Base-by-base conservation (phyloP, 352 stramenopile species). In the Pythium coloratum region DNA sequence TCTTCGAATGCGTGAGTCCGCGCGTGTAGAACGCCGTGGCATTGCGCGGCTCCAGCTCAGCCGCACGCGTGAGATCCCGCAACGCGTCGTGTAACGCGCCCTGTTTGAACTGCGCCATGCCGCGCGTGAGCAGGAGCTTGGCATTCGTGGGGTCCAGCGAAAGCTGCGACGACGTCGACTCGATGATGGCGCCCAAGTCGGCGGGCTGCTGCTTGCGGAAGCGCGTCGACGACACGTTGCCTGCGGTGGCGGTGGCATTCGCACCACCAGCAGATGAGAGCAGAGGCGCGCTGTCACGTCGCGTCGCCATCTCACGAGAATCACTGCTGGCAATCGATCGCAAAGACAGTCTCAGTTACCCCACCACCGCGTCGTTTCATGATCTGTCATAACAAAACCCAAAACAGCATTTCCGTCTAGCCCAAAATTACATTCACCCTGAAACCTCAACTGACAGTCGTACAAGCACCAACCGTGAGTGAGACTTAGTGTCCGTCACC, bases 101-200 rank as follows among this genome's bases (percentile, higher is more conserved):
- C 28, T 96, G 86, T 62, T 96, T 96, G 63, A 96, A 87, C 40
- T 84, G 76, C n/a, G 88, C 88, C 55, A 82, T 75, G 1, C 80
- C 90, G 16, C 90, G 77, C 4, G 94, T 82, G 16, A 94, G 66
- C 28, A 96, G 71, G 13, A 89, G 64, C 64, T 90, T 91, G 3
- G 70, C 55, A 50, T 95, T 86, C 53, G 71, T 80, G 6, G 88
- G 82, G 26, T 89, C 64, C 30, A 69, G 72, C 5, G 76, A 72
- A 20, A 97, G 76, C 62, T 92, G 89, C 18, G 68, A 83, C 8
- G 86, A 93, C 33, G 86, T 84, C 28, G 74, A 66, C 36, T 91
- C 83, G 55, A 97, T 81, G 47, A 96, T 71, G 24, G 89, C 75
- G 66, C 91, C 81, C 0, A 94, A 67, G 53, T 97, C 85, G 4